Evolutionary conservation across 805 yeast species (phyloP), one percentile per base, ranked within the genome.

Genomic region (Wickerhamiella sergipiensis): DNA sequence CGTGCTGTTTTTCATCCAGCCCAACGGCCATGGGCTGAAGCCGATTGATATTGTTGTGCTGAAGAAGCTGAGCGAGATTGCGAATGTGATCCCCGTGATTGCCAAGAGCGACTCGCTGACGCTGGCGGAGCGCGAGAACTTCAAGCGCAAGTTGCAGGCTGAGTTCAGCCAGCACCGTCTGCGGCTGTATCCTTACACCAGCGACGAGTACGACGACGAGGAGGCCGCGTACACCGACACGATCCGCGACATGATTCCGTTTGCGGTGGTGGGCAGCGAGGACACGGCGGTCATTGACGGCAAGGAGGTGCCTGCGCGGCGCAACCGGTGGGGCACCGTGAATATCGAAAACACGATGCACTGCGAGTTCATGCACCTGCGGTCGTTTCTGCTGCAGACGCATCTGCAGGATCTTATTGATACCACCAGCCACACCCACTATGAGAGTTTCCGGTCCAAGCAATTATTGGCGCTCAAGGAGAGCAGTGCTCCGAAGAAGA

Each of bases 351-450:
- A 92, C 70, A 88, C 86, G 50, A 78, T 83, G 50, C 97, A 92
- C 70, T 88, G 96, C 70, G 98, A 92, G 71, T 92, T 92, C 73
- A 86, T 87, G 39, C 88, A 86, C 61, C 79, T 92, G 64, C 80
- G 97, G 70, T 95, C 87, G 67, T 92, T 92, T 67, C 77, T 92
- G 63, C 87, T 95, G 45, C 81, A 96, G 71, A 87, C 97, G 8
- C 97, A 92, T 67, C 74, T 92, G 62, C 97, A 88, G 67, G 97
- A 90, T 66, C 79, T 92, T 66, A 89, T 92, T 61, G 98, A 92
- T 68, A 80, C 95, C 12, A 92, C 98, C 3, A 73, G 94, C 1
- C 73, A 79, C 58, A 76, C 80, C 50, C 97, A 92, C 67, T 92
- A 92, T 68, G 98, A 92, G 72, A 75, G 80, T 50, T 92, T 89